These are phyloP conservation scores for Calocybe gangraenosa DNA, from an alignment of 768 basidiomycete species.

Conservation along the genomic window DNA sequence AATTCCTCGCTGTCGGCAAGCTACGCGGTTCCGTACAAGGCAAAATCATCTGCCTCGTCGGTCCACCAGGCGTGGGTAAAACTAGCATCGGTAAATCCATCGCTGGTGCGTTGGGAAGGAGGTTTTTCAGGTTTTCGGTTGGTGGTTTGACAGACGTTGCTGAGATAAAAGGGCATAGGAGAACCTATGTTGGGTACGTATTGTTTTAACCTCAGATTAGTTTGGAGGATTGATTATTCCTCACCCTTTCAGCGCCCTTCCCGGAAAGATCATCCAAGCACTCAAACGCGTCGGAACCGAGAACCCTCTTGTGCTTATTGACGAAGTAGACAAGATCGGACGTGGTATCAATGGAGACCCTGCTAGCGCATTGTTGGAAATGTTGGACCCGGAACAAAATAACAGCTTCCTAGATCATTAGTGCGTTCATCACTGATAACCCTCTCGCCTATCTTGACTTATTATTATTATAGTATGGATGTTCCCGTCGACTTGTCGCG, in stretches of 20 bases:
- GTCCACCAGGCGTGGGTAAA: slow-evolving; percentile 97
- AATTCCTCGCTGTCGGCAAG: slow-evolving; percentile 95
- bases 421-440: slow-evolving; percentile 39
- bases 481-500: slow-evolving; percentile 95
- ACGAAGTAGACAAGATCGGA: slow-evolving; percentile 96
- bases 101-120: slow-evolving; percentile 81
- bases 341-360: slow-evolving; percentile 91
- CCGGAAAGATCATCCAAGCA: slow-evolving; percentile 94
- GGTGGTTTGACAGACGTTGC: slow-evolving; percentile 97
- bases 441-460: too few species aligned
- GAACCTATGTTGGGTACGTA: slow-evolving; percentile 91
- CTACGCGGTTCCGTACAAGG: slow-evolving; percentile 92
- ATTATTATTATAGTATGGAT: slow-evolving; percentile 92
- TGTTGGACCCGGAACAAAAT: slow-evolving; percentile 96
- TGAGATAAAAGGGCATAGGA: slow-evolving; percentile 96
- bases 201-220: not conserved
- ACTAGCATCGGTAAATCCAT: slow-evolving; percentile 96
- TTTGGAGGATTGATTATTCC: not conserved
- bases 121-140: slow-evolving; percentile 96
- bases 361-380: slow-evolving; percentile 84
- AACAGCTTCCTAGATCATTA: slow-evolving; percentile 93
- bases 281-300: slow-evolving; percentile 90
- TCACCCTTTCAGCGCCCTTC: slow-evolving; percentile 57
- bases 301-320: slow-evolving; percentile 91
- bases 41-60: slow-evolving; percentile 95